Conservation (phyloP, 2,329 filamentous ascomycete species). For the Alternaria conjuncta region DNA sequence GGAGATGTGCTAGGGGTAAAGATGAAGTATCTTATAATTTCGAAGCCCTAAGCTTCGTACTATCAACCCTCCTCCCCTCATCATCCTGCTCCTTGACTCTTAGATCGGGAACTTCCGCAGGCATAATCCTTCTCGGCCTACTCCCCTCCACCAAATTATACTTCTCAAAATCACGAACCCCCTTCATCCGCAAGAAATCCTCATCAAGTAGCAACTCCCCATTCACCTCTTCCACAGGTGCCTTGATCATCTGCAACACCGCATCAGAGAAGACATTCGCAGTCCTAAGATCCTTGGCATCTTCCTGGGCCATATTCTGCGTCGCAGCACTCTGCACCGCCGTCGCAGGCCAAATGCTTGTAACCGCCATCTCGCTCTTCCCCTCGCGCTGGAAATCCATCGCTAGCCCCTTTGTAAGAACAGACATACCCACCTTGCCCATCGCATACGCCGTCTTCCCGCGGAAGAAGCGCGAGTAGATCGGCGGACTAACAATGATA, state of each 20-base stretch:
- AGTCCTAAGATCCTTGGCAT: slow-evolving; percentile 66
- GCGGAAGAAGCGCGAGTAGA: slow-evolving; percentile 83
- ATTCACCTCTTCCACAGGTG: slow-evolving; percentile 68
- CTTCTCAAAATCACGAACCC: slow-evolving; percentile 72
- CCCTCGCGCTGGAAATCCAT: slow-evolving; percentile 79
- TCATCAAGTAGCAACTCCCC: slow-evolving; percentile 78
- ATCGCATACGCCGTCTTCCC: slow-evolving; percentile 86
- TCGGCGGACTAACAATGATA: slow-evolving; percentile 81
- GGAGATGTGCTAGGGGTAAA: too few species aligned
- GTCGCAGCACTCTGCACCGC: slow-evolving; percentile 82
- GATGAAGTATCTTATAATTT: too few species aligned
- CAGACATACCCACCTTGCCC: slow-evolving; percentile 80
- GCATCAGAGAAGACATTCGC: slow-evolving; percentile 79
- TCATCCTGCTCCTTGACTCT: slow-evolving; percentile 80
- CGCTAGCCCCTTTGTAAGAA: slow-evolving; percentile 78
- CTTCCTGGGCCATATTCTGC: slow-evolving; percentile 55
- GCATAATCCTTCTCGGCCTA: slow-evolving; percentile 78
- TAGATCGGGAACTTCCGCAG: slow-evolving; percentile 69
- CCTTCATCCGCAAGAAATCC: slow-evolving; percentile 74
- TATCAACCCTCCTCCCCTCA: slow-evolving; percentile 76
- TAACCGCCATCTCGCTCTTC: slow-evolving; percentile 73
- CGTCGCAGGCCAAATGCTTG: slow-evolving; percentile 80
- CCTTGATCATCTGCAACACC: slow-evolving; percentile 72
- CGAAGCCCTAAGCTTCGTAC: slow-evolving; percentile 48
- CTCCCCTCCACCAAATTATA: slow-evolving; percentile 73